Percentiles rank a stretch among this genome's conserved stretches.
Evolutionary conservation across 306 rosid genomes (phyloP).

Genomic region (Psophocarpus tetragonolobus): DNA sequence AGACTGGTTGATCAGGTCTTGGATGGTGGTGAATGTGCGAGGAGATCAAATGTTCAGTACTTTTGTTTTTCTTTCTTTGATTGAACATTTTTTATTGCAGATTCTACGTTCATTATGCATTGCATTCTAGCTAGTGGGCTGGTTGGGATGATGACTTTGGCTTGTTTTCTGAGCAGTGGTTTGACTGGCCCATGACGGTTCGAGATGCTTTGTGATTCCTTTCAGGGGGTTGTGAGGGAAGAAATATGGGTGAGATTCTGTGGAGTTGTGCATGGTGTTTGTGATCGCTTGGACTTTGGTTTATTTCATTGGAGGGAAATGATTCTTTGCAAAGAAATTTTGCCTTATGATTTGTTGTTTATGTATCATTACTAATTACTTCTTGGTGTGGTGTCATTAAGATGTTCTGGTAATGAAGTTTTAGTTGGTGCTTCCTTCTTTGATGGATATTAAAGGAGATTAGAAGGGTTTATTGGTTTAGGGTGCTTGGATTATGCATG

Average conservation of each 20-base stretch:
- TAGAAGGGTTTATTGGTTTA: conserved; percentile 27
- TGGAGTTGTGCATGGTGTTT: conserved; percentile 17
- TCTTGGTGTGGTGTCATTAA: background rate
- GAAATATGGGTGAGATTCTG: conserved; percentile 25
- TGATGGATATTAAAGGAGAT: conserved; percentile 19
- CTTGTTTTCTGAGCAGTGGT: conserved; percentile 27
- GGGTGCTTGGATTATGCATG: conserved; percentile 23
- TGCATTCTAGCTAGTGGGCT: conserved; percentile 6
- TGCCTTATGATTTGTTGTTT: background rate
- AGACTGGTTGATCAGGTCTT: background rate
- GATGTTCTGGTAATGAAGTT: conserved; percentile 18
- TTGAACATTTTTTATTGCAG: conserved; percentile 5
- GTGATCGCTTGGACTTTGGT: conserved; percentile 24
- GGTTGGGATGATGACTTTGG: background rate
- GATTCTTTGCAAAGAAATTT: conserved; percentile 9
- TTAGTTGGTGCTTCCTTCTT: conserved; percentile 5
- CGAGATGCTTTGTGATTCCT: conserved; percentile 21
- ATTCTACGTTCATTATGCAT: conserved; percentile 10
- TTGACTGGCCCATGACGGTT: conserved; percentile 1
- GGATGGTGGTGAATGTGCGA: background rate
- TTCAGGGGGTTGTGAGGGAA: conserved; percentile 36
- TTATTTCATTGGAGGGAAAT: conserved; percentile 9
- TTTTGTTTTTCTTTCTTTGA: background rate
- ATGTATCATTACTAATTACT: background rate
- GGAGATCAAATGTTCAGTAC: background rate